Evolutionary conservation across 805 yeast genomes (phyloP).

Genomic region (Hanseniaspora lindneri): DNA sequence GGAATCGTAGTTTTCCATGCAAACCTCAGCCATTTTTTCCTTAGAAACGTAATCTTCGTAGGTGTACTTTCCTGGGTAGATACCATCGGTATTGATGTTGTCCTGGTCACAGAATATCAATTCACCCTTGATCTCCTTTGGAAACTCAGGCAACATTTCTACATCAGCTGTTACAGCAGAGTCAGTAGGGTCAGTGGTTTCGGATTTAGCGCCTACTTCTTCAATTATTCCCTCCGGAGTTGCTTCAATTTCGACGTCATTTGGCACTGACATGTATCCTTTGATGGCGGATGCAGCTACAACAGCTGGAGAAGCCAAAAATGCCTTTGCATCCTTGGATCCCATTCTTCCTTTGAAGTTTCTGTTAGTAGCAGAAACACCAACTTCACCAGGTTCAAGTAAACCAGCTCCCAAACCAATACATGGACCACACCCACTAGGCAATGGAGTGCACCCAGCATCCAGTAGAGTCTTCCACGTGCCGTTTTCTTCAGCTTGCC

Average conservation of each 20-base stretch:
- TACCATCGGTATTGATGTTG: slow-evolving; percentile 94
- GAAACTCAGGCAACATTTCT: slow-evolving; percentile 84
- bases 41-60: slow-evolving; percentile 94
- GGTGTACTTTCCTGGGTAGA: slow-evolving; percentile 97
- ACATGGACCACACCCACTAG: slow-evolving; percentile 99
- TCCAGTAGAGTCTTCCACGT: slow-evolving; percentile 83
- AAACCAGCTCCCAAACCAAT: slow-evolving; percentile 94
- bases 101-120: slow-evolving; percentile 93
- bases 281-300: slow-evolving; percentile 97
- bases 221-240: slow-evolving; percentile 39
- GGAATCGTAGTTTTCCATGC: slow-evolving; percentile 96
- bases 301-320: slow-evolving; percentile 91
- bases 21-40: slow-evolving; percentile 95
- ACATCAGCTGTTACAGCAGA: slow-evolving; percentile 35
- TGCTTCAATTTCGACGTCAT: slow-evolving; percentile 55
- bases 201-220: slow-evolving; percentile 26
- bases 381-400: slow-evolving; percentile 90
- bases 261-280: slow-evolving; percentile 89
- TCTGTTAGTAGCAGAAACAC: slow-evolving; percentile 96
- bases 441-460: slow-evolving; percentile 90
- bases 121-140: slow-evolving; percentile 79
- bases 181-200: slow-evolving; percentile 23
- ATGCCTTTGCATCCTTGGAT: slow-evolving; percentile 88
- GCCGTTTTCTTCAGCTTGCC: slow-evolving; percentile 80
- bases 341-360: slow-evolving; percentile 99